Evolutionary conservation across 2,329 filamentous ascomycete species (phyloP).

Genomic region (Bipolaris bicolor): DNA sequence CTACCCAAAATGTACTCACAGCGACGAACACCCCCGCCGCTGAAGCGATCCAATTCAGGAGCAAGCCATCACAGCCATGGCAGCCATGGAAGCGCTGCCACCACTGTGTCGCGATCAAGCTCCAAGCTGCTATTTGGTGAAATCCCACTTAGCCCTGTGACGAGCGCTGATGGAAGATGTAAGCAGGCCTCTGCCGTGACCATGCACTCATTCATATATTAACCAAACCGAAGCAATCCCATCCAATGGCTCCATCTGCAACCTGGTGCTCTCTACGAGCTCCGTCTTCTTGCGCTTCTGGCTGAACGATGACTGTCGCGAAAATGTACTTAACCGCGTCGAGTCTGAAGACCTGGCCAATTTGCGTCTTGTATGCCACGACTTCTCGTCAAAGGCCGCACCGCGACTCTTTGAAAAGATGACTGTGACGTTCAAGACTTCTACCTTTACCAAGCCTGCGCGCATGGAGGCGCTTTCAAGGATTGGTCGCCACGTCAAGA

Average conservation of each 20-base stretch:
- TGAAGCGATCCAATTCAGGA: slow-evolving; percentile 47
- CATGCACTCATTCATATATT: slow-evolving; percentile 17
- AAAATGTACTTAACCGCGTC: slow-evolving; percentile 52
- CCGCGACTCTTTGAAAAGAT: slow-evolving; percentile 72
- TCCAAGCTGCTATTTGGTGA: slow-evolving; percentile 57
- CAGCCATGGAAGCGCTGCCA: slow-evolving; percentile 38
- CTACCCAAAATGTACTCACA: slow-evolving; percentile 43
- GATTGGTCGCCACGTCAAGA: slow-evolving; percentile 79
- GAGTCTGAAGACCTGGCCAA: slow-evolving; percentile 52
- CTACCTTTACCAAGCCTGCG: slow-evolving; percentile 75
- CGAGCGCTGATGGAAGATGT: slow-evolving; percentile 46
- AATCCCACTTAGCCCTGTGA: slow-evolving; percentile 53
- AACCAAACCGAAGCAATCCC: slow-evolving; percentile 48
- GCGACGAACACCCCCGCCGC: slow-evolving; percentile 42
- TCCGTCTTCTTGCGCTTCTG: slow-evolving; percentile 58
- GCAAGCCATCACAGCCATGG: slow-evolving; percentile 48
- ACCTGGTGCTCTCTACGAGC: slow-evolving; percentile 56
- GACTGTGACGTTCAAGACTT: slow-evolving; percentile 72
- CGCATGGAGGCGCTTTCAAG: slow-evolving; percentile 76
- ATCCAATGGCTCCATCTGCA: slow-evolving; percentile 56
- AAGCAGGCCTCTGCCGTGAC: slow-evolving; percentile 24
- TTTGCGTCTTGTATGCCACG: slow-evolving; percentile 70
- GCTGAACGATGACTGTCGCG: slow-evolving; percentile 56
- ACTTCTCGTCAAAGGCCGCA: slow-evolving; percentile 73
- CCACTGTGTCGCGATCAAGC: slow-evolving; percentile 46